Evolutionary conservation across 768 basidiomycete species (phyloP), one percentile per base, ranked within the genome.

Genomic region (Boletus insuetus): DNA sequence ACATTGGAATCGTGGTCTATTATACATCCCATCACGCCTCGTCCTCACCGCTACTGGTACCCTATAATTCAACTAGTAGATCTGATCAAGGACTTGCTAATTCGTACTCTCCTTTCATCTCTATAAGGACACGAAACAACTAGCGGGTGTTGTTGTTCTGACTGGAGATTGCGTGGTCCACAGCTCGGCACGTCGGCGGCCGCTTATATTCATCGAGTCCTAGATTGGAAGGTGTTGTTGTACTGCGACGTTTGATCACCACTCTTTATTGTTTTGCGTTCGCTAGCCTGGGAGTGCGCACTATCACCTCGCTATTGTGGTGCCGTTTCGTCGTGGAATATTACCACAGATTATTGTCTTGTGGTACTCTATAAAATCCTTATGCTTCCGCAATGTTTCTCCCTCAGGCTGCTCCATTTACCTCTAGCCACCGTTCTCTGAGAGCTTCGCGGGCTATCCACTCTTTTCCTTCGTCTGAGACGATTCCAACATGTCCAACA

Each of bases 391-490:
- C 24, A 10, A 5, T 22, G 29, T 24, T 19, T 38, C 31, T 34
- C 24, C 49, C 35, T 39, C 38, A 29, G 7, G 29, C 29, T 22
- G 52, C 48, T 50, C 31, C 37, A 45, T 50, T 43, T 44, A 32
- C 45, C 35, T 7, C 46, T 19, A 50, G 54, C 42, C 53, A 64
- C 35, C 59, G 54, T 59, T 32, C 67, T 67, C 65, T 53, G 63
- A 44, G 58, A 69, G 65, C 35, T 51, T 48, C 47, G 49, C 47
- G 10, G 57, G 51, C 60, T 42, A 56, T 67, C 58, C 68, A 43
- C 47, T 71, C 65, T 40, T 71, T 69, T 71, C 19, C 45, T 17
- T 62, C 68, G 61, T 61, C 65, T 57, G 61, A 40, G 67, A 68
- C 67, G 65, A 68, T 49, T 20, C 39, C 24, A 13, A n/a, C 55